Evolutionary conservation across 148 eudicot species (phyloP), one percentile per base, ranked within the genome.

Genomic region (Rhododendron ferrugineum): DNA sequence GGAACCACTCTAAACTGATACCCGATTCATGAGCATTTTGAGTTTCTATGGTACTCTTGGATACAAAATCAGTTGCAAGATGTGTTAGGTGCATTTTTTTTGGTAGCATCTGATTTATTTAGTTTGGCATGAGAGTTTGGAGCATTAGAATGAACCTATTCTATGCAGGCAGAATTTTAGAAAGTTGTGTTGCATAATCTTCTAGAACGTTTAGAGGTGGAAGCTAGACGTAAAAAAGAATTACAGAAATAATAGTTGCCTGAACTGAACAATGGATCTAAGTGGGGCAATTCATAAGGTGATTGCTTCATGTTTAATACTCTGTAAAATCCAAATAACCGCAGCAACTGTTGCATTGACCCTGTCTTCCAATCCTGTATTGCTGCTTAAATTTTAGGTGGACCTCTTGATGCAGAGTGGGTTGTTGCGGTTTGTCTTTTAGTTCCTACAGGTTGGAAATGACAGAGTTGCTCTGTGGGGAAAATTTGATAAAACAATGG

Each of bases 1-100:
- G 88, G 74, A 58, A 42, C n/a, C 42, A 58, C 14, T 74, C 49
- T 72, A 85, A 77, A 75, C 79, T 75, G n/a, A 37, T 50, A 79
- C 64, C 62, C 22, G 1, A 30, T 49, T 54, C 32, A 79, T 56
- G 56, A 30, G 37, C 15, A 16, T 16, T 78, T 46, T 44, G 22
- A 78, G 81, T 78, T 78, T 78, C 81, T 50, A 10, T 50, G 11
- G 9, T 14, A 47, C 82, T 50, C 32, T 23, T 6, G 4, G 62
- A 49, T 28, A 56, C 64, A 50, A 79, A 5, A 30, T 79, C 23
- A 50, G 32, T 79, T 16, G 82, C 82, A 49, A 49, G 40, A 50
- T 79, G 32, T 50, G 10, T 44, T 10, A 3, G 79, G 52, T 22
- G 46, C 50, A 40, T 16, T 11, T 13, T 47, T 50, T 72, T 30